These are phyloP conservation scores for Leucocoprinus birnbaumii DNA, from an alignment of 768 basidiomycete genomes.

Conservation along the genomic window DNA sequence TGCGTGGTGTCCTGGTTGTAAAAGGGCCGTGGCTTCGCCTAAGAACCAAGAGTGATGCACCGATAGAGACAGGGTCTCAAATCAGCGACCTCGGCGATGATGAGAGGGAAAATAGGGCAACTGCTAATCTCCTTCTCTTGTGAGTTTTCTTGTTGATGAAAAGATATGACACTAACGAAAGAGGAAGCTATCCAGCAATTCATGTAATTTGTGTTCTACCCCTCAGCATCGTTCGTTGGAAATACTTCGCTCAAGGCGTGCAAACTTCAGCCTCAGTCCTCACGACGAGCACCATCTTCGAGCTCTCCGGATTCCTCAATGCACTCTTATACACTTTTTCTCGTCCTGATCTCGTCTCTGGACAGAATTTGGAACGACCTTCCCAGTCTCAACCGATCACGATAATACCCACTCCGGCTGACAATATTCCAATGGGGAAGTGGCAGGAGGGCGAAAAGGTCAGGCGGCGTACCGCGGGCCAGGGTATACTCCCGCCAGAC, in stretches of 20 bases:
- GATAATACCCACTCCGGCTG: background rate
- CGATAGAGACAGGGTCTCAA: background rate
- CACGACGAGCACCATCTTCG: slow-evolving; percentile 15
- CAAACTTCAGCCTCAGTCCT: slow-evolving; percentile 15
- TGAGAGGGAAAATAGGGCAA: slow-evolving; percentile 13
- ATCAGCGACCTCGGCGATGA: slow-evolving; percentile 11
- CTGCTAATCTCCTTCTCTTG: slow-evolving; percentile 38
- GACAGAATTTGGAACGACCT: background rate
- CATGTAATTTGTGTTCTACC: slow-evolving; percentile 29
- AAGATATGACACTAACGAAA: too few relatives aligned
- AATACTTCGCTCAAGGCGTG: slow-evolving; percentile 13
- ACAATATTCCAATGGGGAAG: too few relatives aligned
- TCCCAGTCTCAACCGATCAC: background rate
- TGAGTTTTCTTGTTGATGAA: slow-evolving; percentile 17
- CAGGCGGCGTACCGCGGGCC: too few relatives aligned
- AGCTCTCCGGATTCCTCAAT: slow-evolving; percentile 19
- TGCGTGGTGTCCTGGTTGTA: slow-evolving; percentile 27
- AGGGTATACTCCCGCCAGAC: too few relatives aligned
- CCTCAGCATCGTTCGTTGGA: slow-evolving; percentile 19
- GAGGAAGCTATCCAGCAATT: slow-evolving; percentile 35
- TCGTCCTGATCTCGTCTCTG: slow-evolving; percentile 13
- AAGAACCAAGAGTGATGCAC: too few relatives aligned
- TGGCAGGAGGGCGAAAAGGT: too few relatives aligned
- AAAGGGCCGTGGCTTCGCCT: slow-evolving; percentile 17
- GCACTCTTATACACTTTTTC: slow-evolving; percentile 17